Evolutionary conservation across 495 filamentous ascomycete species (phyloP), one percentile per base, ranked within the genome.

Genomic region (Thermothielavioides terrestris): DNA sequence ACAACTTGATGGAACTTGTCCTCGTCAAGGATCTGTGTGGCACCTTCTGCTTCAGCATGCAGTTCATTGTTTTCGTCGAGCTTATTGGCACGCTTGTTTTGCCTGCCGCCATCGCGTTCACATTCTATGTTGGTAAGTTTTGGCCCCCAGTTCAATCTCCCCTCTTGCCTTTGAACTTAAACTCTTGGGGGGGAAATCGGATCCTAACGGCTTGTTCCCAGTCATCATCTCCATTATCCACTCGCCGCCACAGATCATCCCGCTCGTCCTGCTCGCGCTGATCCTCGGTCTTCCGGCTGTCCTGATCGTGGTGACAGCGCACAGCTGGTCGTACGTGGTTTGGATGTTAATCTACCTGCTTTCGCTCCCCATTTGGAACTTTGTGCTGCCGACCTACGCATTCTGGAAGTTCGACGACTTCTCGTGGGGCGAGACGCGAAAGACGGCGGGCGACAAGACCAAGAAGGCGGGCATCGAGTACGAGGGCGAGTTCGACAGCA

Each of bases 391-490:
- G 0, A 78, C 78, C 14, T 99, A 99, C 60, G 86, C 94, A 6
- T 99, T 88, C 73, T 99, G 94, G 94, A 96, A 99, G 65, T 99
- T 99, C 65, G 94, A 99, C 61, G 94, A 99, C 68, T 99, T 99
- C 74, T 92, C 86, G 61, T 99, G 94, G 92, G 94, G 94, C 54
- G 94, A 99, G 57, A 99, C 94, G 23, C 81, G 94, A 23, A 94
- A 97, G 79, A 95, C 91, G 11, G 89, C 83, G 1, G 90, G 89
- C 2, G 94, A 94, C 60, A 88, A 88, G 72, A 81, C 77, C 9
- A 87, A 88, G 72, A 76, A 76, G 56, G 80, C 80, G 1, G 86
- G 86, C 36, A 84, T 85, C 25, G 88, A 88, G 54, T 84, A 84
- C 49, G 90, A 97, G 70, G 94, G 94, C 49, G 91, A 96, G 67